These are phyloP conservation scores for Penicillium capsulatum DNA, from an alignment of 2,329 filamentous ascomycete species.

Conservation along the genomic window DNA sequence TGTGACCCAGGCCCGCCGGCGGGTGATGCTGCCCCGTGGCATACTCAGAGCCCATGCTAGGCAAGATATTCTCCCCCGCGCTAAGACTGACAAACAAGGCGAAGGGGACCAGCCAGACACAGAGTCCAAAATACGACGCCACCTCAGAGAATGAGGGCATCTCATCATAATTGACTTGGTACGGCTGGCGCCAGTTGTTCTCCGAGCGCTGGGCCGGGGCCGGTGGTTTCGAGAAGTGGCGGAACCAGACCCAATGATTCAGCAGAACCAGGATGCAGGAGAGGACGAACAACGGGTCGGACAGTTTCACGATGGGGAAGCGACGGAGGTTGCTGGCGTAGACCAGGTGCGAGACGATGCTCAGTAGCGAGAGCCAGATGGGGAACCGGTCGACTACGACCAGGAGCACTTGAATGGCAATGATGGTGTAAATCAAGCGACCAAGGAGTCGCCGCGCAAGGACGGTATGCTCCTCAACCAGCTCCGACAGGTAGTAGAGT, in stretches of 20 bases:
- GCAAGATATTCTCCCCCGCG: constrained; percentile 90
- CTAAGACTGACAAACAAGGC: constrained; percentile 90
- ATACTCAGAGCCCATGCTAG: constrained; percentile 80
- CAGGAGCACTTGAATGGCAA: constrained; percentile 69
- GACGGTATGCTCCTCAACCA: constrained; percentile 97
- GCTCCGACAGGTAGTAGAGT: constrained; percentile 94
- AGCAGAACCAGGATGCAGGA: constrained; percentile 80
- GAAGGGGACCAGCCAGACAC: constrained; percentile 95
- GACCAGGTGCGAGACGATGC: constrained; percentile 73
- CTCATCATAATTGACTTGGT: constrained; percentile 42
- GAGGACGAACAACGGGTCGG: constrained; percentile 77
- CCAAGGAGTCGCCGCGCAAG: constrained; percentile 82
- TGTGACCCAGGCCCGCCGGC: constrained; percentile 24
- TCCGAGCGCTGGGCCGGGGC: constrained; percentile 34
- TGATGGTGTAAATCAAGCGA: constrained; percentile 77
- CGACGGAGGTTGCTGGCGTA: constrained; percentile 82
- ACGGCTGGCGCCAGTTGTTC: constrained; percentile 36
- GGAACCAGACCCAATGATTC: constrained; percentile 96
- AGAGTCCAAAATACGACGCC: constrained; percentile 90
- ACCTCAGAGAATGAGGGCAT: constrained; percentile 88
- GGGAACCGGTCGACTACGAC: constrained; percentile 83
- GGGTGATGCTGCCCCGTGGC: constrained; percentile 50
- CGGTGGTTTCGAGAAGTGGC: constrained; percentile 71
- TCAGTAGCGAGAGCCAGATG: constrained; percentile 66
- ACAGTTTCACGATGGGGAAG: constrained; percentile 75